These are phyloP conservation scores for Aspergillus spinulosporus DNA, from an alignment of 2,329 filamentous ascomycete genomes.

Conservation along the genomic window DNA sequence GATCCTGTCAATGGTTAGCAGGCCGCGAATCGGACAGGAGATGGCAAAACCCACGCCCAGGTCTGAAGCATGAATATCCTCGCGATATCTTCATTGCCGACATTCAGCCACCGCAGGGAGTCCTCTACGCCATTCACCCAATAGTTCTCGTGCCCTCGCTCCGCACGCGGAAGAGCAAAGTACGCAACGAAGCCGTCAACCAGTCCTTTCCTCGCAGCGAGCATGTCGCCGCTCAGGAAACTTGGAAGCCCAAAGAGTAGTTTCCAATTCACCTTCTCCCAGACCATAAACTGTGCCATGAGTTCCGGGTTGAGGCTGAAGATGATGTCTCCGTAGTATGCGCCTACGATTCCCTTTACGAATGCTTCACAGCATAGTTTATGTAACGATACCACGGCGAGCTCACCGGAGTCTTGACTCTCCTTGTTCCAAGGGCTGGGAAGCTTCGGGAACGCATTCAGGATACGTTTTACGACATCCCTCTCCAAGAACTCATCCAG, in stretches of 20 bases:
- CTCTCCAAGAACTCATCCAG: background rate
- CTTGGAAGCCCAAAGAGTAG: slow-evolving; percentile 3
- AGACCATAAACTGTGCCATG: slow-evolving; percentile 1
- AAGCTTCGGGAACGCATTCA: background rate
- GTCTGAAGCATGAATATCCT: background rate
- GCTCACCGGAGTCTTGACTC: background rate
- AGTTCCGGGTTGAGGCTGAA: slow-evolving; percentile 5
- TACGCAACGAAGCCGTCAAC: slow-evolving; percentile 1
- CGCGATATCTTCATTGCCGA: background rate
- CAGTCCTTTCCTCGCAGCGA: background rate
- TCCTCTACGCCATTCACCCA: background rate
- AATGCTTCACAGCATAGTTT: background rate
- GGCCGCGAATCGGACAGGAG: background rate
- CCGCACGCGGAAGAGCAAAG: background rate
- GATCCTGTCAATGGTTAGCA: slow-evolving; percentile 2
- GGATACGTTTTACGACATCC: background rate
- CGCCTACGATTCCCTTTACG: slow-evolving; percentile 2
- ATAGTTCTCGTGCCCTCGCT: background rate
- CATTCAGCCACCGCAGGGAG: background rate
- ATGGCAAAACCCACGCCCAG: background rate
- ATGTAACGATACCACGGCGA: background rate
- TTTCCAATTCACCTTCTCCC: slow-evolving; percentile 7
- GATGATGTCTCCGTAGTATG: slow-evolving; percentile 7
- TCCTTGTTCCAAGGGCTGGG: too few relatives aligned
- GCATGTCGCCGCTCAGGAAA: slow-evolving; percentile 5